Conservation (phyloP, 1,139 yeast species). For the Zygosaccharomyces sapae region DNA sequence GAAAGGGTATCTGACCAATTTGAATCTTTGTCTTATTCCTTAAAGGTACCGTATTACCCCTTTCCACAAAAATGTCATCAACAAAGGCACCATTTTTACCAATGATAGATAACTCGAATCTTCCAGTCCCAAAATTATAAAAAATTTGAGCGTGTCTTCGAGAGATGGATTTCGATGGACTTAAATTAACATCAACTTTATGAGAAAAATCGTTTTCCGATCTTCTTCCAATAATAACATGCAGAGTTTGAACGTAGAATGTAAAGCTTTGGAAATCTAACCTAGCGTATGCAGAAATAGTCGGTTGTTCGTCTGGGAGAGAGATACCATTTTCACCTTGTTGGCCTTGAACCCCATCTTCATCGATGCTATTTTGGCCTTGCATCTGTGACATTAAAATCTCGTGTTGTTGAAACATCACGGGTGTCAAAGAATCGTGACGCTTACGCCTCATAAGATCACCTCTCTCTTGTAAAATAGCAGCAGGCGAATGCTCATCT, state of each 20-base stretch:
- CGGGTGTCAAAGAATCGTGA: slow-evolving; percentile 32
- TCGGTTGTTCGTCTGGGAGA: slow-evolving; percentile 39
- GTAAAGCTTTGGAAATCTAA: slow-evolving; percentile 88
- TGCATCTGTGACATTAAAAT: slow-evolving; percentile 9
- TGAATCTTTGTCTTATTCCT: slow-evolving; percentile 80
- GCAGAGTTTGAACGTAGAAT: slow-evolving; percentile 92
- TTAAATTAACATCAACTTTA: slow-evolving; percentile 86
- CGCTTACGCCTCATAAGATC: slow-evolving; percentile 20
- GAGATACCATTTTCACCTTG: slow-evolving; percentile 11
- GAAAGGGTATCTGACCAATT: slow-evolving; percentile 86
- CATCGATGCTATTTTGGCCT: slow-evolving; percentile 2
- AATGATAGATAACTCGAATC: slow-evolving; percentile 82
- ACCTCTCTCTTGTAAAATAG: slow-evolving; percentile 27
- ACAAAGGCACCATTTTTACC: slow-evolving; percentile 97
- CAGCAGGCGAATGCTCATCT: slow-evolving; percentile 20
- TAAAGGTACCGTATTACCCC: slow-evolving; percentile 84
- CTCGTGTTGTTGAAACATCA: slow-evolving; percentile 29
- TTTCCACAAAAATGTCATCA: slow-evolving; percentile 79
- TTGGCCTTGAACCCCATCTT: background rate
- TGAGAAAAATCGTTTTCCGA: slow-evolving; percentile 62
- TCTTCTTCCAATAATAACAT: slow-evolving; percentile 84
- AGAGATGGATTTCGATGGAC: slow-evolving; percentile 86
- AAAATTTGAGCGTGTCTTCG: slow-evolving; percentile 91
- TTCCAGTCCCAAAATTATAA: slow-evolving; percentile 90
- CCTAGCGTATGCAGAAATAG: slow-evolving; percentile 89